Percentiles rank a stretch among this genome's conserved stretches.
Evolutionary conservation across 2,329 filamentous ascomycete genomes (phyloP).

Genomic region (Pseudonectria foliicola): DNA sequence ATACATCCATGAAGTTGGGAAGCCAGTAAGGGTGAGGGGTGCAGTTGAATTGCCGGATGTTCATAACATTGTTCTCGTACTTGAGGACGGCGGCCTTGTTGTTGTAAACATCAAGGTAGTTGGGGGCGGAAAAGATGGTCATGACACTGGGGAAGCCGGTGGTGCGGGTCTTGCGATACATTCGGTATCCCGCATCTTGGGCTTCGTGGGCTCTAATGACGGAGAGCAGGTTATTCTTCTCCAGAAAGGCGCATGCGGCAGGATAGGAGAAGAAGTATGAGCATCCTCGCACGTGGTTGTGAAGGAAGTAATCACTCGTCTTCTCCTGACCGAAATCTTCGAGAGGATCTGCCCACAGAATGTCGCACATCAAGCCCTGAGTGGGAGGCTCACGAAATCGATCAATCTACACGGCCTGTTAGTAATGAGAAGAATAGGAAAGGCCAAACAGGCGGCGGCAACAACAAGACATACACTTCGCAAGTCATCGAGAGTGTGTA

Average conservation of each 20-base stretch:
- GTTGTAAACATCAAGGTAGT: conserved; percentile 99
- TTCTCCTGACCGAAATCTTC: conserved; percentile 99
- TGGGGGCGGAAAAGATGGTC: conserved; percentile 99
- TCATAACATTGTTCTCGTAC: conserved; percentile 99
- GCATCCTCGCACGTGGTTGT: conserved; percentile 97
- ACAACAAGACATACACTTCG: conserved; percentile 59
- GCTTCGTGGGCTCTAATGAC: conserved; percentile 97
- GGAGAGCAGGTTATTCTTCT: conserved; percentile 97
- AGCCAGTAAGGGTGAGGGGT: conserved; percentile 99
- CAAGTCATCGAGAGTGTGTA: conserved; percentile 92
- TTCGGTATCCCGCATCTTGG: conserved; percentile 95
- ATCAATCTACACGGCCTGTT: conserved; percentile 60
- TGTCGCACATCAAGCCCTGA: conserved; percentile 97
- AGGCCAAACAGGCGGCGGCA: too few relatives aligned
- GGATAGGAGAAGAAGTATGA: conserved; percentile 99
- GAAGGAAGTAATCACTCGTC: conserved; percentile 92
- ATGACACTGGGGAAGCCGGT: conserved; percentile 98
- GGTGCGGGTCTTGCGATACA: conserved; percentile 97
- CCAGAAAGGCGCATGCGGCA: conserved; percentile 90
- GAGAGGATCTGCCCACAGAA: conserved; percentile 95
- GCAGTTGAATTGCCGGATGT: conserved; percentile 99
- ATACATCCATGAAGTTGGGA: conserved; percentile 99
- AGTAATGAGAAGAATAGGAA: conserved; percentile 5
- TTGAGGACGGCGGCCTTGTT: conserved; percentile 99
- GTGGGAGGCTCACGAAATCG: conserved; percentile 96